phyloP scores from a whole-genome alignment of 2,329 filamentous ascomycete species.

The Fusarium buxicola region DNA sequence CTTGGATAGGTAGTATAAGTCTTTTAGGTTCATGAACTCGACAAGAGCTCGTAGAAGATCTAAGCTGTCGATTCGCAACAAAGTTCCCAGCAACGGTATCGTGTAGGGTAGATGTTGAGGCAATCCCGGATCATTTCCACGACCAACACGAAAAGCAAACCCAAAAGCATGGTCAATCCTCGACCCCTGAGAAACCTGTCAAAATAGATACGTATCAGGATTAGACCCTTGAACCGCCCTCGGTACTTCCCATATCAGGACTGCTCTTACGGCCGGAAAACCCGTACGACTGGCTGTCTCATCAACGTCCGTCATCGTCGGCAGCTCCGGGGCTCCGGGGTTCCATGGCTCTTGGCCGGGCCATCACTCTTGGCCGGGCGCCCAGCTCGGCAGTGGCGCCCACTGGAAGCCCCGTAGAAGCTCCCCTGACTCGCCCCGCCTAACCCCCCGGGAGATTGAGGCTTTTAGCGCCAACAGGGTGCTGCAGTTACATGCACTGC shows the following conservation, averaged over 20 bases:
- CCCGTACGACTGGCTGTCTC: background rate
- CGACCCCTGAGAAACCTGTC: background rate
- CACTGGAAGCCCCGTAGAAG: conserved; percentile 26
- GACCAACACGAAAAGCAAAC: conserved; percentile 9
- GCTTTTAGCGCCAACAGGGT: conserved; percentile 10
- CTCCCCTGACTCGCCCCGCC: conserved; percentile 23
- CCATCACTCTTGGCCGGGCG: conserved; percentile 20
- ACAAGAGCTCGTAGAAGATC: too few species aligned
- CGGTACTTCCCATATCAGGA: background rate
- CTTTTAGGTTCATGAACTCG: too few species aligned
- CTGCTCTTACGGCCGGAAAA: background rate
- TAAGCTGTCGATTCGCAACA: too few species aligned
- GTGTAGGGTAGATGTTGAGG: conserved; percentile 1
- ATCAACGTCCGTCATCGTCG: conserved; percentile 6
- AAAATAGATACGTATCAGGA: background rate
- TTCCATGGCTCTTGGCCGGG: conserved; percentile 21
- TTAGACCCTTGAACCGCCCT: background rate
- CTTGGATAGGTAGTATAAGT: too few species aligned
- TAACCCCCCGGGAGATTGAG: conserved; percentile 22
- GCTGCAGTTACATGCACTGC: conserved; percentile 17
- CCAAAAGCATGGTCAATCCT: background rate
- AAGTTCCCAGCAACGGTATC: background rate
- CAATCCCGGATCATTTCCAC: background rate
- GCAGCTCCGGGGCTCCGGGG: background rate
- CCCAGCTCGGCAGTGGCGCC: conserved; percentile 19